These are phyloP conservation scores for Populus hybrid DNA, from an alignment of 441 rosid species.

Conservation along the genomic window DNA sequence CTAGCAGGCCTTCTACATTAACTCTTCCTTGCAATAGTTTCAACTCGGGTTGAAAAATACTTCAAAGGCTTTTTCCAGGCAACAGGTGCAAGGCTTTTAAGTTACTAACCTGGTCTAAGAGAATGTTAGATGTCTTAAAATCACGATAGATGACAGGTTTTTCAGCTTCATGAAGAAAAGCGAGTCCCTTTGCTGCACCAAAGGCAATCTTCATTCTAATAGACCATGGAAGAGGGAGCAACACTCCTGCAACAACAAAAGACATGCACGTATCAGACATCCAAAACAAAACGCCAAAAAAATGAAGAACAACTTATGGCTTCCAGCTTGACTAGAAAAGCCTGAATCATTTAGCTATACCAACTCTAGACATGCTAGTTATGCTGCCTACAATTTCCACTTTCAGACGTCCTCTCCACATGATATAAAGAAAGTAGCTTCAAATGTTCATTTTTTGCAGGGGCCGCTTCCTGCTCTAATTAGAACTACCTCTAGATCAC, in stretches of 20 bases:
- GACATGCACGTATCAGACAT: neutral
- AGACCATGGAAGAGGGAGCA: slow-evolving; percentile 72
- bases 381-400: neutral
- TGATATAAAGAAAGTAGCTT: neutral
- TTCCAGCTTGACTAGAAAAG: neutral
- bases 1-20: neutral
- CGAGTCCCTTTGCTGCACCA: slow-evolving; percentile 86
- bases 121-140: slow-evolving; percentile 83
- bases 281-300: slow-evolving; percentile 1
- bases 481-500: neutral
- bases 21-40: neutral
- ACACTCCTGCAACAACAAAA: slow-evolving; percentile 47
- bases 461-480: neutral
- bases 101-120: slow-evolving; percentile 54
- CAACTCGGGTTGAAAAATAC: neutral
- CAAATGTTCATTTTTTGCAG: neutral
- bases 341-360: neutral
- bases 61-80: neutral
- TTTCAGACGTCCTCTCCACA: neutral
- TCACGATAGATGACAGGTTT: slow-evolving; percentile 95
- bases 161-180: slow-evolving; percentile 80
- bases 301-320: neutral
- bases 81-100: slow-evolving; percentile 5
- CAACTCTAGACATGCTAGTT: neutral
- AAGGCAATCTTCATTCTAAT: slow-evolving; percentile 76